phyloP scores from a whole-genome alignment of 2,329 filamentous ascomycete species.

The Exophiala sideris region DNA sequence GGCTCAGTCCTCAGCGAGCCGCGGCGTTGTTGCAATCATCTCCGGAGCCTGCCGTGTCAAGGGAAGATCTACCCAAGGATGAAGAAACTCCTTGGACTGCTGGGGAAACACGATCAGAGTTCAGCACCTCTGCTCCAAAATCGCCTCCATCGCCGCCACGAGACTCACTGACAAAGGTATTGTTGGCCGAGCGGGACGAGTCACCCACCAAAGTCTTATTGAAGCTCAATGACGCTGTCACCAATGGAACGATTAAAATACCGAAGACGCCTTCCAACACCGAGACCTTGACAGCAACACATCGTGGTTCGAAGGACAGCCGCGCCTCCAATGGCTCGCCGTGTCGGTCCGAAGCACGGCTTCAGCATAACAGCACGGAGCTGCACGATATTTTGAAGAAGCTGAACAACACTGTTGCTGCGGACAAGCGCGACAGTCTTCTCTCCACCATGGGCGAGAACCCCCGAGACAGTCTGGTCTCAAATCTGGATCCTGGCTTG shows the following conservation, averaged over 20 bases:
- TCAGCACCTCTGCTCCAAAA: neutral
- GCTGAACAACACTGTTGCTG: neutral
- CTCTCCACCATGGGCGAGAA: neutral
- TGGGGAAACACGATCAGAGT: neutral
- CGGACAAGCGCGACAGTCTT: slow-evolving; percentile 1
- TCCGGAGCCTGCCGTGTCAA: neutral
- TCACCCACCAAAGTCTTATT: slow-evolving; percentile 12
- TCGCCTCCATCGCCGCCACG: slow-evolving; percentile 1
- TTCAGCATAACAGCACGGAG: neutral
- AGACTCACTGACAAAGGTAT: slow-evolving; percentile 6
- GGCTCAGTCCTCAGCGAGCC: slow-evolving; percentile 8
- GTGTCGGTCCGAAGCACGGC: neutral
- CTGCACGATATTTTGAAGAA: neutral
- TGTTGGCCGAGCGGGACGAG: slow-evolving; percentile 11
- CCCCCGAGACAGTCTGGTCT: slow-evolving; percentile 16
- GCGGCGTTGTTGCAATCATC: neutral
- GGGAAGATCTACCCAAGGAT: too few species aligned
- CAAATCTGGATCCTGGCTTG: slow-evolving; percentile 20
- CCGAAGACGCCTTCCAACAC: neutral
- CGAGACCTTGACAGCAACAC: neutral
- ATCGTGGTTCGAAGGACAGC: neutral
- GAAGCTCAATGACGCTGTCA: slow-evolving; percentile 7
- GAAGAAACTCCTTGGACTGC: too few species aligned
- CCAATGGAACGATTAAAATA: slow-evolving; percentile 14
- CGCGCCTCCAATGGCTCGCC: neutral